phyloP scores from a whole-genome alignment of 176 grass and related monocot genomes.

The Aegilops speltoides region DNA sequence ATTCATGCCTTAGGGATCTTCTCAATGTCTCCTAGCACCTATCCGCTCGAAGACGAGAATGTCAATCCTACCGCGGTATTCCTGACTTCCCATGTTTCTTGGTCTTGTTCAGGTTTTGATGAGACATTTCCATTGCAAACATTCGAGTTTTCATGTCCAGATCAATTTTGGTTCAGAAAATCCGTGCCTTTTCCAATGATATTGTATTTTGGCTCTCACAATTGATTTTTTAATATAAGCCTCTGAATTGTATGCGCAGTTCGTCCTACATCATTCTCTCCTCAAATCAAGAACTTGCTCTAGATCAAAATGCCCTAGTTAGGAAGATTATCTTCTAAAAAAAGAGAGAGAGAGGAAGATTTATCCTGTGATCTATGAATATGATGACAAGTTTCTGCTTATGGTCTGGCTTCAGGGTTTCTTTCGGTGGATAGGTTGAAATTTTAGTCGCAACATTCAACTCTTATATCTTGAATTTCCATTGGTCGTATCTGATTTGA shows the following conservation, averaged over 20 bases:
- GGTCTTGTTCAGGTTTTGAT: background rate
- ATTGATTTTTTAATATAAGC: background rate
- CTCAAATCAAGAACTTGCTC: background rate
- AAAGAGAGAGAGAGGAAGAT: background rate
- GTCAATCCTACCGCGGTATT: constrained; percentile 69
- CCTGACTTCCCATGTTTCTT: background rate
- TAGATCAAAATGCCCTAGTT: background rate
- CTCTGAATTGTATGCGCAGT: background rate
- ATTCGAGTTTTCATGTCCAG: background rate
- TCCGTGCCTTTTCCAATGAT: background rate
- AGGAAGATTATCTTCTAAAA: too few species aligned
- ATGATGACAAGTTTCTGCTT: background rate
- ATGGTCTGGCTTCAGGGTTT: background rate
- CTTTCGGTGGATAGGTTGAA: background rate
- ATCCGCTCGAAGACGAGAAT: constrained; percentile 49
- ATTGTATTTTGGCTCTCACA: background rate
- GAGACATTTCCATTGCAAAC: background rate
- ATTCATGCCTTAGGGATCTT: constrained; percentile 31
- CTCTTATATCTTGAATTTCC: constrained; percentile 10
- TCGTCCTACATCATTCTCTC: background rate
- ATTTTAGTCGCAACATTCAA: background rate
- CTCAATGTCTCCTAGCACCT: constrained; percentile 46
- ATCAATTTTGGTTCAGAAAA: background rate
- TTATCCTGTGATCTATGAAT: background rate
- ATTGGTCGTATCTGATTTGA: background rate